Base-by-base conservation (phyloP, 768 basidiomycete species). In the Leccinum subgranulosum region DNA sequence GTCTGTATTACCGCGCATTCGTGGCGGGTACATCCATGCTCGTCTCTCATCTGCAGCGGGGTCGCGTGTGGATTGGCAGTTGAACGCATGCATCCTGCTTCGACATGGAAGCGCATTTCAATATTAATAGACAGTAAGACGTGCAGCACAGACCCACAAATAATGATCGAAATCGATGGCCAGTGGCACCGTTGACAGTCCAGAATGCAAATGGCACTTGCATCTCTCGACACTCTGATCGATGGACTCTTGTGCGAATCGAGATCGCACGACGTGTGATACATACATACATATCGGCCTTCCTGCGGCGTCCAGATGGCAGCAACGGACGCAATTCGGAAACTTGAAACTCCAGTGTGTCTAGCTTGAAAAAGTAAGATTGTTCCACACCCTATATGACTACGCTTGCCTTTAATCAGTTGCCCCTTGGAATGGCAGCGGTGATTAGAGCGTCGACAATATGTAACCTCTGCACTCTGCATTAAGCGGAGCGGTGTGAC, bases 291-390 rank as follows among this genome's bases (percentile, higher is more conserved):
- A 48, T 39, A 17, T 46, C 23, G 33, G 15, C 8, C 34, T 31
- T 61, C 29, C 29, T 29, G 54, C 53, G 49, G 54, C 28, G 7
- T 54, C 59, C 43, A 31, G 39, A 23, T 49, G 48, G 59, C 43
- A 34, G 34, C 36, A 36, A 34, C 51, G 39, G 17, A 48, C 14
- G 31, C 47, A 39, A 45, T 47, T 10, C 19, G 33, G 50, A 62
- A 23, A 39, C 41, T 56, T 49, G 47, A 28, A 39, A 14, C 27
- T 6, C 21, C 17, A 4, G 15, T 43, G 15, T 43, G 19, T 43
- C 41, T 43, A 43, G 41, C 64, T 64, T 9, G 48, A 55, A 65
- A 65, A 58, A 62, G 64, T 23, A 48, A 51, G 50, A 63, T 63
- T 58, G 45, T 23, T 39, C 45, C 28, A 28, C 19, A 28, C 39